Percentiles rank a stretch among this genome's conserved stretches.
Evolutionary conservation across 305 asterid species (phyloP).

Genomic region (Fraxinus paxiana): DNA sequence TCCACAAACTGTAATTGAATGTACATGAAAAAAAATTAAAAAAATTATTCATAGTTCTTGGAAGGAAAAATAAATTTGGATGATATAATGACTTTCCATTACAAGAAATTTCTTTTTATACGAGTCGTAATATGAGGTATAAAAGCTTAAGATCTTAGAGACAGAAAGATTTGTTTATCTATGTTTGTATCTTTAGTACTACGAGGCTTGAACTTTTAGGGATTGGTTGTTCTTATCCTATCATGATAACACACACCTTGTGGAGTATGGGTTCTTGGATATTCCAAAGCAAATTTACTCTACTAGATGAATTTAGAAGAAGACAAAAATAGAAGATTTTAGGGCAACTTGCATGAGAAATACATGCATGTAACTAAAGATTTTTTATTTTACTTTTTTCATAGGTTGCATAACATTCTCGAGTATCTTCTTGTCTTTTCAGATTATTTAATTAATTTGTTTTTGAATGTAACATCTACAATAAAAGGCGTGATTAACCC

Average conservation of each 20-base stretch:
- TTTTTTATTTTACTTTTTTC: neutral
- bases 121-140: neutral
- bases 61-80: neutral
- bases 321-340: neutral
- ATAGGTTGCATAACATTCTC: neutral
- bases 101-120: neutral
- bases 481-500: neutral
- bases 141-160: neutral
- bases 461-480: neutral
- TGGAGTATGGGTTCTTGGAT: neutral
- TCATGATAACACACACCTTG: neutral
- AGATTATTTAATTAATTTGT: neutral
- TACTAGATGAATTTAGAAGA: neutral
- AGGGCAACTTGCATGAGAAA: neutral
- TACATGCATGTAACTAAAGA: neutral
- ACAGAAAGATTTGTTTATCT: neutral
- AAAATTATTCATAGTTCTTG: neutral
- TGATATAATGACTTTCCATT: neutral
- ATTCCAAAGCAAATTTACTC: neutral
- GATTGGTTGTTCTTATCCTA: neutral
- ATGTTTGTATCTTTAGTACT: neutral
- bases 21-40: neutral
- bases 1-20: constrained; percentile 22
- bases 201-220: neutral
- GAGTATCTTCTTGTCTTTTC: neutral